These are phyloP conservation scores for Plasmodium sp. DNA, from an alignment of 169 alveolate genomes.

Conservation along the genomic window DNA sequence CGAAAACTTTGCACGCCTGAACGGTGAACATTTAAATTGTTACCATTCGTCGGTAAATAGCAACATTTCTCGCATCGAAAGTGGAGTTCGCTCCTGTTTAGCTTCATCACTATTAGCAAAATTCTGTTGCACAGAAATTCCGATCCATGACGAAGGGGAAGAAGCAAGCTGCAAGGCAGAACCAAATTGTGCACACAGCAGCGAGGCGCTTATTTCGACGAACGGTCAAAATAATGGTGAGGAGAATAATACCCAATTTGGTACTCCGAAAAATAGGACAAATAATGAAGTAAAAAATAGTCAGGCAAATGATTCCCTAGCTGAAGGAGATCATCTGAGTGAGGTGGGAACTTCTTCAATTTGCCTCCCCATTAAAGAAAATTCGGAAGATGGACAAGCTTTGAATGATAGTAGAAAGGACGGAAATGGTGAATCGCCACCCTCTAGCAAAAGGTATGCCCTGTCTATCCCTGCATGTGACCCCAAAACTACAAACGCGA, in stretches of 20 bases:
- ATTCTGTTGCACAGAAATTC: not conserved
- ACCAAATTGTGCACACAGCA: not conserved
- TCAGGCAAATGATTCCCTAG: not conserved
- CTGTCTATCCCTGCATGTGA: not conserved
- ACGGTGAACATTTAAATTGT: not conserved
- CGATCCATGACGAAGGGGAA: not conserved
- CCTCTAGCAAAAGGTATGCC: not conserved
- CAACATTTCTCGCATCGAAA: not conserved
- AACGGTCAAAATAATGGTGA: not conserved
- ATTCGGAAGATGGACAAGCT: not conserved
- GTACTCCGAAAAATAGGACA: not conserved
- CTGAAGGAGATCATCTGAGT: not conserved
- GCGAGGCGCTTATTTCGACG: not conserved
- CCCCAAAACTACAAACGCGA: not conserved
- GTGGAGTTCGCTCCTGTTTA: not conserved
- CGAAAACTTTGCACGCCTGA: not conserved
- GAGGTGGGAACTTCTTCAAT: not conserved
- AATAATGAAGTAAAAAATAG: not conserved
- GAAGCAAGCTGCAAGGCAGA: not conserved
- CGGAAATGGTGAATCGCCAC: not conserved
- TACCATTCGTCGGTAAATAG: not conserved
- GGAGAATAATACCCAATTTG: not conserved
- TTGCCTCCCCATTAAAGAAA: not conserved
- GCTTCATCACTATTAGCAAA: constrained; percentile 8
- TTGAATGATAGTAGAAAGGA: not conserved